phyloP scores from a whole-genome alignment of 2,329 filamentous ascomycete species.

The Phoma sp. region DNA sequence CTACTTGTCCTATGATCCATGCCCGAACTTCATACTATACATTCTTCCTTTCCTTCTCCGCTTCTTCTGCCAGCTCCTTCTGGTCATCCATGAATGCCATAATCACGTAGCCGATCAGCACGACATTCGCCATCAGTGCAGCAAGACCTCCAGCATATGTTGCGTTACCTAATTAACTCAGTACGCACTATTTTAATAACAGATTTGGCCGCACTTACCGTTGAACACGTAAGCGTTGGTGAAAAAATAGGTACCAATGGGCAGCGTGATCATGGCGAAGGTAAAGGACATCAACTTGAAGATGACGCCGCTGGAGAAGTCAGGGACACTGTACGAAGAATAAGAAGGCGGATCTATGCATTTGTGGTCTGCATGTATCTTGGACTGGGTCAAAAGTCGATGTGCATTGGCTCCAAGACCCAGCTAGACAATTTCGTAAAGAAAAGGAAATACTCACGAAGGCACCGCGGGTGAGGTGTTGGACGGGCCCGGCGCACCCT shows the following conservation, averaged over 20 bases:
- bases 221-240: slow-evolving; percentile 77
- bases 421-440: background rate
- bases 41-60: slow-evolving; percentile 35
- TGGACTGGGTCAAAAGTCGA: background rate
- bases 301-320: slow-evolving; percentile 72
- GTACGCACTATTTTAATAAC: background rate
- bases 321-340: slow-evolving; percentile 1
- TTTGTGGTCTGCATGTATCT: background rate
- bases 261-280: slow-evolving; percentile 84
- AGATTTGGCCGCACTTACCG: slow-evolving; percentile 59
- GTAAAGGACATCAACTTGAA: slow-evolving; percentile 90
- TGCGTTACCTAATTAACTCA: slow-evolving; percentile 70
- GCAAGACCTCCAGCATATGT: slow-evolving; percentile 86
- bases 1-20: no score
- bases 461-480: slow-evolving; percentile 84
- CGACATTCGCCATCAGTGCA: slow-evolving; percentile 88
- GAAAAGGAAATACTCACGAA: slow-evolving; percentile 60
- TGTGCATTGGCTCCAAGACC: background rate
- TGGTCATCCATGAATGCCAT: slow-evolving; percentile 90
- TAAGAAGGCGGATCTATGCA: background rate
- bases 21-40: background rate
- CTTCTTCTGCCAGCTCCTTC: slow-evolving; percentile 54
- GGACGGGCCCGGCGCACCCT: slow-evolving; percentile 59
- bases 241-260: slow-evolving; percentile 87
- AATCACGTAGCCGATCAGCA: slow-evolving; percentile 87